Percentiles rank a stretch among this genome's conserved stretches.
Evolutionary conservation across 192 early-diverging fungal genomes (phyloP).

Genomic region (Coemansia sp.): DNA sequence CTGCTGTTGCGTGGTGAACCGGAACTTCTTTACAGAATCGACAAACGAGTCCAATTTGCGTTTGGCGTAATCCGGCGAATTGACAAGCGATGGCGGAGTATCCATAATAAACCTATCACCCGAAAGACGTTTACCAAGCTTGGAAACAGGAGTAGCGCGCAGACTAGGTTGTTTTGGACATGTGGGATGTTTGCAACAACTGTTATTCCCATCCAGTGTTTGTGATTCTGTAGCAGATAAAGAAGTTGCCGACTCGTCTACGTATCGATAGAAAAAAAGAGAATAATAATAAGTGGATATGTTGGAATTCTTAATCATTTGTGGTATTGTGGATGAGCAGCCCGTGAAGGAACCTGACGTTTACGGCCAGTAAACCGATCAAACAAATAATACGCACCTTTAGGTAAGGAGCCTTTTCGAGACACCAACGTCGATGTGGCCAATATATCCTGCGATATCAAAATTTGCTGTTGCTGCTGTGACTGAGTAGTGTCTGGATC

Average conservation of each 20-base stretch:
- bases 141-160: not conserved
- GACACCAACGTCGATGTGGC: not conserved
- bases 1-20: not conserved
- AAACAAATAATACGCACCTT: slow-evolving; percentile 16
- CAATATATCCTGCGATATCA: not conserved
- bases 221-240: not conserved
- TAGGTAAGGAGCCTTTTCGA: not conserved
- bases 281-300: not conserved
- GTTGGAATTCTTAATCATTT: not conserved
- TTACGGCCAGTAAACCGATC: not conserved
- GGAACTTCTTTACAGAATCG: not conserved
- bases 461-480: not conserved
- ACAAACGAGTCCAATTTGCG: not conserved
- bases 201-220: not conserved
- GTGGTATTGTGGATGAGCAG: not conserved
- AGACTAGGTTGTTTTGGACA: not conserved
- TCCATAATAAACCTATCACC: not conserved
- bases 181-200: not conserved
- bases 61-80: not conserved
- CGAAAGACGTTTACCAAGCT: slow-evolving; percentile 3
- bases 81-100: slow-evolving; percentile 1
- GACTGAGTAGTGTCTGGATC: not conserved
- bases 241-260: not conserved
- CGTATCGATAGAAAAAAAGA: not conserved
- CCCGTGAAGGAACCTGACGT: not conserved